Evolutionary conservation across 768 basidiomycete genomes (phyloP), one percentile per base, ranked within the genome.

Genomic region (Trametes sanguinea): DNA sequence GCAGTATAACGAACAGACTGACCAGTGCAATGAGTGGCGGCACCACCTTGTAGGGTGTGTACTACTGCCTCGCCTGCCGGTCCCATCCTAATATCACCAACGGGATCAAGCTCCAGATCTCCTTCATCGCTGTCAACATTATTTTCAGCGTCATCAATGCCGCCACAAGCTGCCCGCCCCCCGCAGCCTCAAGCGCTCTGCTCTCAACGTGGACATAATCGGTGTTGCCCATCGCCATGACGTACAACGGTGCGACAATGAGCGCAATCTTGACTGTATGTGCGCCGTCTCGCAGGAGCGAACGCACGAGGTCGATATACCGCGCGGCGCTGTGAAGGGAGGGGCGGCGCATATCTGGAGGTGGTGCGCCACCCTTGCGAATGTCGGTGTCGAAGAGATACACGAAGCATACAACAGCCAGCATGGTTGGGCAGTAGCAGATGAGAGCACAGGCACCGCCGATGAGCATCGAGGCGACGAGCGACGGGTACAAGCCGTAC

Each of bases 81-180:
- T 64, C 54, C 54, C 16, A 53, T 29, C 40, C 44, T 11, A 64
- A 37, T 22, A 53, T 53, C 37, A 60, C 63, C 29, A 64, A 32
- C 35, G 63, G 63, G n/a, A 64, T 44, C 54, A 64, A 33, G 39
- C 54, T 44, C 63, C 63, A 64, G 3, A 64, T 56, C 50, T 64
- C 63, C 39, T 35, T 27, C 58, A 60, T 46, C 43, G 43, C 57
- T 16, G 45, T 58, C 6, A 52, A 7, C 54, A 64, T 45, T 44
- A 60, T 56, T 40, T 29, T 50, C 9, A 64, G 48, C 33, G 63
- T 64, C 63, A 64, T 64, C 13, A 52, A 1, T 35, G 58, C 58
- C 48, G 63, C 58, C 37, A 44, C 54, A n/a, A 64, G 54, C 54
- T 64, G 63, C 13, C 63, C 63, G 35, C 63, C 63, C 27, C 48